Percentiles rank a stretch among this genome's conserved stretches.
Evolutionary conservation across 179 eudicot genomes (phyloP).

Genomic region (Beta corolliflora): DNA sequence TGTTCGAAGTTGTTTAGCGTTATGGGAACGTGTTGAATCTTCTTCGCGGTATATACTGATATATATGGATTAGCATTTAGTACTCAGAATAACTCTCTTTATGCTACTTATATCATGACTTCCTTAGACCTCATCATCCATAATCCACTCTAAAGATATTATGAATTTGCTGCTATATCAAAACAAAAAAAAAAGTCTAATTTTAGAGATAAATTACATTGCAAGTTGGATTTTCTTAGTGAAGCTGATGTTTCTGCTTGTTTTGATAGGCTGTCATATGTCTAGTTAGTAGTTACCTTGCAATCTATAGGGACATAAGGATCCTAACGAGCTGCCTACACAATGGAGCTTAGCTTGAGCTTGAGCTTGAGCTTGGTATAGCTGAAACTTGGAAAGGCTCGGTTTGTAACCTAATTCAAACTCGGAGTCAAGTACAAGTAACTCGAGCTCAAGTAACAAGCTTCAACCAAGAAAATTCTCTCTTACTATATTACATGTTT

Average conservation of each 20-base stretch:
- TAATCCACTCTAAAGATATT: background rate
- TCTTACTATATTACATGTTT: background rate
- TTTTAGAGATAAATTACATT: background rate
- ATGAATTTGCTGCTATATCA: background rate
- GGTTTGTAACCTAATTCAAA: background rate
- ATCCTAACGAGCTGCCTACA: background rate
- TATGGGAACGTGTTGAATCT: background rate
- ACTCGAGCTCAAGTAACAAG: background rate
- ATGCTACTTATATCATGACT: background rate
- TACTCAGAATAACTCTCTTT: background rate
- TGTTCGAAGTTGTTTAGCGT: constrained; percentile 1
- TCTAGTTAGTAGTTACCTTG: background rate
- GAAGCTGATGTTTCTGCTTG: background rate
- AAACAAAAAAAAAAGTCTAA: background rate
- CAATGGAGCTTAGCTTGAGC: background rate
- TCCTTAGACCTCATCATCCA: background rate
- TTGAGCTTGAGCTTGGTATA: background rate
- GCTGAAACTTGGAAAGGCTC: background rate
- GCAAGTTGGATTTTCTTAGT: background rate
- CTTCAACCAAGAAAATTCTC: background rate
- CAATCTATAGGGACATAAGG: background rate
- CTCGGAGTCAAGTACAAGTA: background rate
- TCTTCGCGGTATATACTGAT: background rate
- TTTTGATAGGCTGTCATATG: background rate
- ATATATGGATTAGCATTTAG: too few species aligned